Evolutionary conservation across 164 flowering plant genomes (phyloP), one percentile per base, ranked within the genome.

Genomic region (Piper longum): DNA sequence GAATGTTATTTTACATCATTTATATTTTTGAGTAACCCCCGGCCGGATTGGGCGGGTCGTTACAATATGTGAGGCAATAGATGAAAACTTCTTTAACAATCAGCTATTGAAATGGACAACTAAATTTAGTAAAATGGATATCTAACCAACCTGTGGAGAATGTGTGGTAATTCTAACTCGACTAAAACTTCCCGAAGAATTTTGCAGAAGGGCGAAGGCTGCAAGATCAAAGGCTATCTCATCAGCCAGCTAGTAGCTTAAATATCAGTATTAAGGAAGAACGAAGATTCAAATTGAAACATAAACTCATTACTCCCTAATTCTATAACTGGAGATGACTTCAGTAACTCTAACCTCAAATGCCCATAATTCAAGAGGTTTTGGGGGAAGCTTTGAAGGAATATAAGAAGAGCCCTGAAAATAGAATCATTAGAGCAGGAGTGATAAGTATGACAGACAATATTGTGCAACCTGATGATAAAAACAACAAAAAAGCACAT

Each of bases 181-280:
- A 88, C 97, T 40, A 95, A 82, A 52, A 78, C 83, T 81, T 95
- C 99, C 41, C 97, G 97, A 8, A 82, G 96, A 78, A 90, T 60
- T 78, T 95, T 95, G 86, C 96, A 95, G 64, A 95, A 95, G 59
- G 97, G 99, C 13, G 99, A 95, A 57, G 77, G 82, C 99, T 95
- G 87, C 67, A 73, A 54, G 13, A 64, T 17, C 16, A 56, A 18
- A 51, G 14, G 16, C 12, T 14, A 48, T 48, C 9, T 48, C 52
- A 5, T 48, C 9, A 48, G 52, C 52, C 12, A 48, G 14, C 12
- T 48, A 6, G 52, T 9, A 48, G 14, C 3, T 8, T 14, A 48
- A 2, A 48, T 26, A 48, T 5, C 52, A 9, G 14, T 48, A 48
- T 14, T 48, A 14, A 48, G 52, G 12, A 12, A 48, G 36, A 26